These are phyloP conservation scores for Hygrophorus pudorinus DNA, from an alignment of 768 basidiomycete genomes.

Conservation along the genomic window DNA sequence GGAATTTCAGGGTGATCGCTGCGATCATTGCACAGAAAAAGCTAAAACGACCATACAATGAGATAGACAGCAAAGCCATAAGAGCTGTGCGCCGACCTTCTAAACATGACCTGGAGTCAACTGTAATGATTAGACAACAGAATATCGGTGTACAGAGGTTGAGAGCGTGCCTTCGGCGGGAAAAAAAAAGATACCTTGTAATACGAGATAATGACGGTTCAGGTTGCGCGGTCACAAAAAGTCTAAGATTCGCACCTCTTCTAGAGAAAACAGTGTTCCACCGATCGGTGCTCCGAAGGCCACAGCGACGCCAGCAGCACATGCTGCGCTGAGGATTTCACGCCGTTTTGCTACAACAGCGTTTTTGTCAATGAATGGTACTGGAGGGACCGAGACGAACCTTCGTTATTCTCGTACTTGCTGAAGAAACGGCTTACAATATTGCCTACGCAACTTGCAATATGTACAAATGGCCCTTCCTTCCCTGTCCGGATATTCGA, in stretches of 20 bases:
- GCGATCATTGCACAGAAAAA: conserved; percentile 99
- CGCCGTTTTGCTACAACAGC: conserved; percentile 66
- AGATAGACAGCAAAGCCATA: conserved; percentile 21
- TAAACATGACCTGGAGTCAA: conserved; percentile 72
- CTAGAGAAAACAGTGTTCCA: conserved; percentile 84
- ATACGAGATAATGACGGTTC: too few relatives aligned
- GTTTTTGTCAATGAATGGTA: neutral
- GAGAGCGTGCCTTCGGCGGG: conserved; percentile 64
- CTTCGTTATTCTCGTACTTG: conserved; percentile 97
- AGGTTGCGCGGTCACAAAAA: too few relatives aligned
- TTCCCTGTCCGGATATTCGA: conserved; percentile 33
- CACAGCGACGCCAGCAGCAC: conserved; percentile 95
- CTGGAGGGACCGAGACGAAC: conserved; percentile 20
- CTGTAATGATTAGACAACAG: conserved; percentile 2
- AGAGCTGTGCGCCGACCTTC: conserved; percentile 47
- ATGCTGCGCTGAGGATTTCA: conserved; percentile 91
- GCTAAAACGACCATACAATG: conserved; percentile 30
- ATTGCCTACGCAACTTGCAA: conserved; percentile 88
- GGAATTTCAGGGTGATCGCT: conserved; percentile 83
- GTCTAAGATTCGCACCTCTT: conserved; percentile 86
- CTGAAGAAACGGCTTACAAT: conserved; percentile 76
- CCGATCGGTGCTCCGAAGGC: conserved; percentile 97
- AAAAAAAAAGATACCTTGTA: neutral
- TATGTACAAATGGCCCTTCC: conserved; percentile 74
- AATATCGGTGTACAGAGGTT: neutral